A percentile compares a stretch with the other conserved stretches of the same genome.
Conservation (phyloP, 108 stramenopile genomes). For the Pseudonitzschia delicatissima region DNA sequence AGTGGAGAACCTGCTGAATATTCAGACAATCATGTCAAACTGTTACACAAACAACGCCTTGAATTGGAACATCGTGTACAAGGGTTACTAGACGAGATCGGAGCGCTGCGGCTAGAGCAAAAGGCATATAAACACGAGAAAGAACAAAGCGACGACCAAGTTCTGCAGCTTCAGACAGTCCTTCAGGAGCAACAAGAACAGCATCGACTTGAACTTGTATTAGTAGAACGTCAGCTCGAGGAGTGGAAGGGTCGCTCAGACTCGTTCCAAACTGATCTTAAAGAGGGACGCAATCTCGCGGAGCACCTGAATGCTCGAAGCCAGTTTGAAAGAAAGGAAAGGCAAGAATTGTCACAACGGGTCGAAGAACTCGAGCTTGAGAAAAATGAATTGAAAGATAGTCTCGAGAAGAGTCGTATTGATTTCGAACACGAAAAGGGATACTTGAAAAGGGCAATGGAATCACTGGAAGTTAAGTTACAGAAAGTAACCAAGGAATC, state of each 20-base stretch:
- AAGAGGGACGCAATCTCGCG: background rate
- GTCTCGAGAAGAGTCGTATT: background rate
- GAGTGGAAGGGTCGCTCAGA: background rate
- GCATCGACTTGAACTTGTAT: background rate
- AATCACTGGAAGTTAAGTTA: background rate
- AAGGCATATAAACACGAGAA: background rate
- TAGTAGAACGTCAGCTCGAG: conserved; percentile 1
- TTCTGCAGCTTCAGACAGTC: background rate
- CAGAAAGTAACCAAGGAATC: background rate
- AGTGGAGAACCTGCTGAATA: too few relatives aligned
- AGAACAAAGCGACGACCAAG: background rate
- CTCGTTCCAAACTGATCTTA: background rate
- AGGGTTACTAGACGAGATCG: background rate
- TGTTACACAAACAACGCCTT: background rate
- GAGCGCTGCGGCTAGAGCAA: background rate
- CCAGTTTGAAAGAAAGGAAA: background rate
- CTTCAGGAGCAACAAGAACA: background rate
- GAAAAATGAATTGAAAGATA: background rate
- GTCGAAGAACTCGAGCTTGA: background rate
- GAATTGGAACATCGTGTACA: background rate
- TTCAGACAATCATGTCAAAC: background rate
- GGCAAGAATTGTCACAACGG: background rate
- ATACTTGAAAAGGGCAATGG: background rate
- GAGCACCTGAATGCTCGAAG: background rate
- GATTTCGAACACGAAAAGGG: background rate